A percentile compares a stretch with the other conserved stretches of the same genome.
These are phyloP conservation scores for Mucor indicus DNA, from an alignment of 371 early-diverging fungal genomes.

Conservation along the genomic window DNA sequence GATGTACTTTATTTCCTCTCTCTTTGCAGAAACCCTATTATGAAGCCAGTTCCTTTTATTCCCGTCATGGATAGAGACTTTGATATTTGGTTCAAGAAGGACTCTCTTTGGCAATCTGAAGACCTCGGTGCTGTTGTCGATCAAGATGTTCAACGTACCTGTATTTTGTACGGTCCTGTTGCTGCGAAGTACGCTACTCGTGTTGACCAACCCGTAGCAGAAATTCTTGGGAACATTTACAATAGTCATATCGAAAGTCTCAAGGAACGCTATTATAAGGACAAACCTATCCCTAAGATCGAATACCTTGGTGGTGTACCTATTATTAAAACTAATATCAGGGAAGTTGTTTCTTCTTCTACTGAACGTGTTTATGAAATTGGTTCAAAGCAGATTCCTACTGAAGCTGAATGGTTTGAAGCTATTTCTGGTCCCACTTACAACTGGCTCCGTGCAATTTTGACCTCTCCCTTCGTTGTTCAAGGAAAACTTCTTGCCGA, in stretches of 20 bases:
- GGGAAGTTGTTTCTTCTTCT: conserved; percentile 10
- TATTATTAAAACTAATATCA: conserved; percentile 9
- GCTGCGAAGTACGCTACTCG: conserved; percentile 76
- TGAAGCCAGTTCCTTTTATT: conserved; percentile 91
- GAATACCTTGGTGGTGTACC: conserved; percentile 78
- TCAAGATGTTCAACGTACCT: conserved; percentile 84
- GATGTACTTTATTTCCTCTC: conserved; percentile 86
- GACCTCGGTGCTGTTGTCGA: conserved; percentile 86
- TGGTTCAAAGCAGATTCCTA: conserved; percentile 42
- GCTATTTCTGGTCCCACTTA: conserved; percentile 63
- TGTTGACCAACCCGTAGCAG: conserved; percentile 83
- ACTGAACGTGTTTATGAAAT: conserved; percentile 56
- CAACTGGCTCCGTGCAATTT: conserved; percentile 84
- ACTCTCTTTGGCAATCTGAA: conserved; percentile 93
- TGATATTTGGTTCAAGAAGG: conserved; percentile 94
- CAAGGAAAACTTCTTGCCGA: conserved; percentile 70
- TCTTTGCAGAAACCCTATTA: conserved; percentile 74
- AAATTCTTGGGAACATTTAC: conserved; percentile 86
- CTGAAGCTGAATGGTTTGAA: conserved; percentile 76
- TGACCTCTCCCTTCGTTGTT: conserved; percentile 74
- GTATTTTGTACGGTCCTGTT: conserved; percentile 91
- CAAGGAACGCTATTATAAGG: conserved; percentile 72
- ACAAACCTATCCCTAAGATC: conserved; percentile 63
- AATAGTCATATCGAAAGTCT: conserved; percentile 72
- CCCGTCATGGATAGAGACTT: conserved; percentile 89